Base-by-base conservation (phyloP, 2,329 filamentous ascomycete genomes). In the Colletotrichum chrysophilum region DNA sequence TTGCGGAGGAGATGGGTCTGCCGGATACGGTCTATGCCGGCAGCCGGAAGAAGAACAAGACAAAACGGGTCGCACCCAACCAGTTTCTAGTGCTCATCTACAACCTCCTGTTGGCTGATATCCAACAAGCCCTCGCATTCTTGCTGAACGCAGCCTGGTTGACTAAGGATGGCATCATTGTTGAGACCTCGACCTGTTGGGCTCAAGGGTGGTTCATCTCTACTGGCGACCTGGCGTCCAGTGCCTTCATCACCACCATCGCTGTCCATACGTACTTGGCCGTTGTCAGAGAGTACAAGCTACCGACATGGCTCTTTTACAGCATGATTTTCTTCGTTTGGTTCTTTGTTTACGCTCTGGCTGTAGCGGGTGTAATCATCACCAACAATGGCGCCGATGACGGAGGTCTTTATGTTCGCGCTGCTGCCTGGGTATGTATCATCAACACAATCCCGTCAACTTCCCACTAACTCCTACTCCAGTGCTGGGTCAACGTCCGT, bases 401-500 rank as follows among this genome's bases (percentile, higher is more conserved):
- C 9, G 74, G 74, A n/a, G 74, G 74, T 5, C 38, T 89, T 66
- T 92, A 89, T 71, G 89, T 90, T 18, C 84, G 90, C 55, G 90
- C 90, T 21, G 87, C 88, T 18, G 87, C 90, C 21, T 93, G 91
- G 86, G 86, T 87, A 82, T 66, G 83, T 7, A n/a, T 62, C 4
- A 62, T 0, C 28, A 14, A 0, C 5, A 12, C 7, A 12, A 9
- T 1, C 18, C 24, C 87, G 90, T 0, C 91, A 93, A 93, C 77
- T 82, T 92, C 26, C 93, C 89, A 91, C 93, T 75, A 93, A 87
- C 64, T 78, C 86, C 13, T 80, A 79, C 1, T 38, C 30, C 73
- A 89, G 91, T 93, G 92, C 81, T 94, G 92, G 92, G 87, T 93
- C 21, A 90, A 89, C 74, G 82, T 87, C 13, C 81, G 86, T 26